Evolutionary conservation across 768 basidiomycete species (phyloP), one percentile per base, ranked within the genome.

Genomic region (Dacryopinax spathularia): DNA sequence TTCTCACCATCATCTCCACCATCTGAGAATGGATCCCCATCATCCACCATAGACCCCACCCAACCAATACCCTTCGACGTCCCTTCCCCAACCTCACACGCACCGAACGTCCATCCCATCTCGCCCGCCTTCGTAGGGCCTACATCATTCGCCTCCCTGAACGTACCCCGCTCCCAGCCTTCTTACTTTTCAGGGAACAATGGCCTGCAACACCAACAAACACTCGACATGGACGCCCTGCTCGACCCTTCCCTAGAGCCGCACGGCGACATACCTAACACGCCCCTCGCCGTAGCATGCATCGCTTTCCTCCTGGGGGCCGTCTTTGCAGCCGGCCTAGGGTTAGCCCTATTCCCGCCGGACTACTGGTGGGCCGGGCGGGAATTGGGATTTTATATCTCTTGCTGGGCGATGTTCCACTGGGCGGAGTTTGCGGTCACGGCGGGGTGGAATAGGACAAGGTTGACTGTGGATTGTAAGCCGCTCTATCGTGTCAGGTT

Each of bases 371-470:
- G 87, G 82, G 74, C 82, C 0, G 88, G 85, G 29, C 82, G 83
- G 63, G 88, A 88, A 69, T 78, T 96, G 1, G 91, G 88, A 0
- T 84, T 89, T 73, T 98, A 93, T 73, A 66, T 89, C 37, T 84
- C 87, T 34, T 80, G 86, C 3, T 91, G 91, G 89, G 80, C 89
- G 0, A 77, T 80, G 34, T 99, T 99, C 73, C 96, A 99, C 70
- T 88, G 91, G 84, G 84, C 82, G 13, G 96, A 99, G 73, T 98
- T 93, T 70, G 88, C 87, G 35, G 91, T 94, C 2, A 96, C 96
- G 6, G 94, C 94, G 0, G 91, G 91, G 25, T 98, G 91, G 88
- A 98, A 98, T 73, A 76, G 86, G 37, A 87, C 88, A 61, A 96
- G 94, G 75, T 88, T 92, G 70, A 90, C 85, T 65, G 83, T 96